Evolutionary conservation across 148 eudicot genomes (phyloP), one percentile per base, ranked within the genome.

Genomic region (Chenopodium formosanum): DNA sequence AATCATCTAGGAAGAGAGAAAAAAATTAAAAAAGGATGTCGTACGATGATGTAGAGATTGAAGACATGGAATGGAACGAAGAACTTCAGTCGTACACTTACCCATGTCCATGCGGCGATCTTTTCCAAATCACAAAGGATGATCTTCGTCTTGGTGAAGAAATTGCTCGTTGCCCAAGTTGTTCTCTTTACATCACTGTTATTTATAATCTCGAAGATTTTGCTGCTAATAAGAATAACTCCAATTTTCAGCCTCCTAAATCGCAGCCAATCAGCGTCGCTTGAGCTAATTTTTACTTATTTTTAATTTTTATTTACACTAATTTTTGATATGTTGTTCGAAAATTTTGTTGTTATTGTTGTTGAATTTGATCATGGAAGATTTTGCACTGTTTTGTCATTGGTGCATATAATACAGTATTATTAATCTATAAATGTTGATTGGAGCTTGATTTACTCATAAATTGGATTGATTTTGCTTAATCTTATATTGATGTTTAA

Each of bases 51-150:
- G 99, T 95, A 44, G 99, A 95, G 91, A 95, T 95, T 40, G 99
- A 95, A 80, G 99, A 95, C 84, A 95, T 95, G 99, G 99, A 95
- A 84, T 95, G 99, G 99, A 92, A 88, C 89, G 93, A 90, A 1
- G 97, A 91, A 87, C 84, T 95, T 0, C 78, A 91, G 69, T 88
- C 94, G 0, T 95, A 76, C 89, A 95, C 99, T 0, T 95, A 93
- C 78, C 97, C 99, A 0, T 95, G 99, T 56, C 97, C 97, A 0
- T 95, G 99, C 73, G 97, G 97, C 4, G 97, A 95, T 79, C 83
- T 95, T 4, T 95, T 95, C 70, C 97, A 91, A 85, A 95, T 95
- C 80, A 94, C 98, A 0, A 90, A 85, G 67, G 94, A 94, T 10
- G 98, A 94, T 1, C 90, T 95, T 8, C 90, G 86, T 5, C 84